Conservation (phyloP, 2,329 filamentous ascomycete genomes). For the Paecilomyces niveus region DNA sequence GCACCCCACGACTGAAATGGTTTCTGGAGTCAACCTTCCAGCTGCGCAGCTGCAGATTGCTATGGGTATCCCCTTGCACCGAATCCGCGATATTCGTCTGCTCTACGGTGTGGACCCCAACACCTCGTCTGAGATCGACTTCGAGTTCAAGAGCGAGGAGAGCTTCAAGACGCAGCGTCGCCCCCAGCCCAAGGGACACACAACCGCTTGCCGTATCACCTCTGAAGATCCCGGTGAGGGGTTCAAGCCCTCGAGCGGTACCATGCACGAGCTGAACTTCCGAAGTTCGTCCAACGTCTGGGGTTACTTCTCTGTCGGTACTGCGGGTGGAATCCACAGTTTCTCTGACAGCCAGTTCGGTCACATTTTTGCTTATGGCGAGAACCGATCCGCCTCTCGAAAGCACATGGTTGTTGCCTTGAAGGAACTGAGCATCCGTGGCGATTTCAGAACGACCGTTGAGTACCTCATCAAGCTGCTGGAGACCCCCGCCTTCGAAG, state of each 20-base stretch:
- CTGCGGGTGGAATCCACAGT: slow-evolving; percentile 93
- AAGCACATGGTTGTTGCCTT: slow-evolving; percentile 99
- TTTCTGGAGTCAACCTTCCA: slow-evolving; percentile 92
- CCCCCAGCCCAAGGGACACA: slow-evolving; percentile 91
- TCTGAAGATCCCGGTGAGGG: slow-evolving; percentile 98
- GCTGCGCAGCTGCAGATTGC: slow-evolving; percentile 97
- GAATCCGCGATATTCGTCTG: slow-evolving; percentile 91
- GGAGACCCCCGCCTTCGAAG: slow-evolving; percentile 96
- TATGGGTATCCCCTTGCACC: slow-evolving; percentile 94
- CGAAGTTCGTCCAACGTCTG: slow-evolving; percentile 97
- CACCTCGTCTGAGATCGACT: slow-evolving; percentile 81
- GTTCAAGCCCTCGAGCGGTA: slow-evolving; percentile 98
- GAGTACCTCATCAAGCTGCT: slow-evolving; percentile 98
- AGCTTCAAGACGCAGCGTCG: slow-evolving; percentile 80
- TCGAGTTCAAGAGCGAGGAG: slow-evolving; percentile 83
- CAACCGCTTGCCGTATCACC: slow-evolving; percentile 96
- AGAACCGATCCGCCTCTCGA: slow-evolving; percentile 89
- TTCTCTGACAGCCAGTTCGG: slow-evolving; percentile 99
- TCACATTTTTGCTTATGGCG: slow-evolving; percentile 98
- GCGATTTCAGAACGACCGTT: slow-evolving; percentile 97
- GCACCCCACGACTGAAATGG: slow-evolving; percentile 99
- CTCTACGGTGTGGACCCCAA: slow-evolving; percentile 94
- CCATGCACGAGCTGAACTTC: slow-evolving; percentile 99
- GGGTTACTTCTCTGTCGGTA: slow-evolving; percentile 99
- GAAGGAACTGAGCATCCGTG: slow-evolving; percentile 98